A percentile compares a stretch with the other conserved stretches of the same genome.
phyloP scores from a whole-genome alignment of 805 yeast species.

The Sugiyamaella valdiviana region DNA sequence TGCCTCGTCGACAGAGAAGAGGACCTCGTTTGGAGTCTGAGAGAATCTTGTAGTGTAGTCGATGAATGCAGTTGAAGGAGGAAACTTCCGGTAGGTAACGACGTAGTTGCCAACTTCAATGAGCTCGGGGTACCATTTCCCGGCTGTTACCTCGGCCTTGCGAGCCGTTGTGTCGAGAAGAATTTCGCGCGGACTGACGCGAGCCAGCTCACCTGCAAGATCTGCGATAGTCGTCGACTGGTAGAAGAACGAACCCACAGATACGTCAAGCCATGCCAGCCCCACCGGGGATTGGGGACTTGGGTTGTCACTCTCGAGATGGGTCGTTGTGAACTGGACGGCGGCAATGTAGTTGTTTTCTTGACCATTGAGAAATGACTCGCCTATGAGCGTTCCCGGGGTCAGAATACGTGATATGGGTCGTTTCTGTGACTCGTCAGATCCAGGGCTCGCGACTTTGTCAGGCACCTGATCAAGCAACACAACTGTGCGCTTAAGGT shows the following conservation, averaged over 20 bases:
- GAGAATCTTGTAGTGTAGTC: conserved; percentile 39
- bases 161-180: conserved; percentile 36
- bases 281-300: conserved; percentile 50
- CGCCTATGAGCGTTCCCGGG: conserved; percentile 90
- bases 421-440: conserved; percentile 42
- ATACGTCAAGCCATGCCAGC: conserved; percentile 81
- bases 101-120: conserved; percentile 55
- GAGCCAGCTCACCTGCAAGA: conserved; percentile 61
- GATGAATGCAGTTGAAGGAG: conserved; percentile 36
- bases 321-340: conserved; percentile 33
- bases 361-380: conserved; percentile 67
- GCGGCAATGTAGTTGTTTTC: conserved; percentile 66
- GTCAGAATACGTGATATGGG: conserved; percentile 76
- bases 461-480: conserved; percentile 28
- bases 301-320: conserved; percentile 26
- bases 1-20: conserved; percentile 21
- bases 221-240: conserved; percentile 57
- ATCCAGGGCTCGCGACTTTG: conserved; percentile 21
- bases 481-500: conserved; percentile 32
- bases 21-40: conserved; percentile 21
- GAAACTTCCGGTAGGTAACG: conserved; percentile 46
- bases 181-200: conserved; percentile 79
- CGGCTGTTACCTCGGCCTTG: conserved; percentile 34
- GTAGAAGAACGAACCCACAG: conserved; percentile 71
- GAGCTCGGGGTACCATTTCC: conserved; percentile 52